Conservation (phyloP, 257 asterid species). For the Rubia yunnanensis region DNA sequence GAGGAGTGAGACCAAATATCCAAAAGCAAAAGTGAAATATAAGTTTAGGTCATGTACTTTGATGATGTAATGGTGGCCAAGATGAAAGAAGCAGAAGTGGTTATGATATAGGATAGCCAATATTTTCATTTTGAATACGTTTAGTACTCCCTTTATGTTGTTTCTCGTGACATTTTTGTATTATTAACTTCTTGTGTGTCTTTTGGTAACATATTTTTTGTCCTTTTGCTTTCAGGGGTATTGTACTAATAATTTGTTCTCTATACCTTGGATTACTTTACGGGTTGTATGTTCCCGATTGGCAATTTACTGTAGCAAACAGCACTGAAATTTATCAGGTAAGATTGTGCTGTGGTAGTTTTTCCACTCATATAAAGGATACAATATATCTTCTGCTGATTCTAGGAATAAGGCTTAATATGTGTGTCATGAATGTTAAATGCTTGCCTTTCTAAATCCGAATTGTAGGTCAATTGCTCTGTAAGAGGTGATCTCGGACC, state of each 20-base stretch:
- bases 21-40: not conserved
- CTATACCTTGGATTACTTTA: conserved; percentile 47
- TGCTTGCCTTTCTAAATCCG: conserved; percentile 3
- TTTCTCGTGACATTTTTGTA: not conserved
- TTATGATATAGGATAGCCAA: not conserved
- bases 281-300: conserved; percentile 71
- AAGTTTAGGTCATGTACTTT: not conserved
- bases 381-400: not conserved
- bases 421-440: not conserved
- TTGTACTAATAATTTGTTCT: conserved; percentile 34
- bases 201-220: not conserved
- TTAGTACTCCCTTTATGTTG: not conserved
- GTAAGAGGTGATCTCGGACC: conserved; percentile 82
- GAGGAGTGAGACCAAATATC: not conserved
- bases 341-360: conserved; percentile 7
- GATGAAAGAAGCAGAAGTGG: not conserved
- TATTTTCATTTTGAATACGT: not conserved
- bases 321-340: conserved; percentile 45
- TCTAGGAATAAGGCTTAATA: not conserved
- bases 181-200: not conserved
- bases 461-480: conserved; percentile 63
- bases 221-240: conserved; percentile 38
- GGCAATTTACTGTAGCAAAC: conserved; percentile 42
- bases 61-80: not conserved
- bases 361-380: not conserved